phyloP scores from a whole-genome alignment of 2,329 filamentous ascomycete genomes.

The Davidsoniella virescens region DNA sequence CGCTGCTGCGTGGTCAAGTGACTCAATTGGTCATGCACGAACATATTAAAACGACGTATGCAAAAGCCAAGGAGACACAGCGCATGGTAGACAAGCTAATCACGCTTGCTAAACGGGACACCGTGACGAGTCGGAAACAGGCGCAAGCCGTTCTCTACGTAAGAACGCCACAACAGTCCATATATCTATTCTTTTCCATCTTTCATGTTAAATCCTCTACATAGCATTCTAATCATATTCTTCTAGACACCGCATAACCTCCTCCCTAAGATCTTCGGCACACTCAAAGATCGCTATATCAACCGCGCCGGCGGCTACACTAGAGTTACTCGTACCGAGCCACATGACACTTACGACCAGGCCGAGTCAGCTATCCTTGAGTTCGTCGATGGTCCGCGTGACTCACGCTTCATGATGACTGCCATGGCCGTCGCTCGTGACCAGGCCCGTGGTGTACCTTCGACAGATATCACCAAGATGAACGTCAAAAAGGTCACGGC shows the following conservation, averaged over 20 bases:
- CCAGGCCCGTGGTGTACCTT: constrained; percentile 33
- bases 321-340: constrained; percentile 80
- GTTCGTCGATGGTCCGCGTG: constrained; percentile 82
- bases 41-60: constrained; percentile 85
- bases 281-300: constrained; percentile 64
- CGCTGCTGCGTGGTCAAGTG: constrained; percentile 86
- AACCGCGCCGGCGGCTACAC: constrained; percentile 82
- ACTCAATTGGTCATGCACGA: constrained; percentile 89
- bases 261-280: constrained; percentile 76
- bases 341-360: constrained; percentile 68
- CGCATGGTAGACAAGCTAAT: constrained; percentile 86
- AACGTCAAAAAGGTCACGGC: constrained; percentile 75
- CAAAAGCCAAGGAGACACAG: constrained; percentile 95
- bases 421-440: constrained; percentile 64
- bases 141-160: constrained; percentile 80
- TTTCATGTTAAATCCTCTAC: neutral
- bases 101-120: constrained; percentile 84
- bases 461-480: constrained; percentile 55
- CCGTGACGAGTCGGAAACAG: constrained; percentile 57
- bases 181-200: neutral
- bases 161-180: constrained; percentile 24
- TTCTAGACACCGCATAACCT: constrained; percentile 48
- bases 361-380: constrained; percentile 82
- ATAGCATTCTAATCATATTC: neutral
- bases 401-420: constrained; percentile 89